Percentiles rank a stretch among this genome's conserved stretches.
These are phyloP conservation scores for Penicillium sclerotiorum DNA, from an alignment of 2,329 filamentous ascomycete species.

Conservation along the genomic window DNA sequence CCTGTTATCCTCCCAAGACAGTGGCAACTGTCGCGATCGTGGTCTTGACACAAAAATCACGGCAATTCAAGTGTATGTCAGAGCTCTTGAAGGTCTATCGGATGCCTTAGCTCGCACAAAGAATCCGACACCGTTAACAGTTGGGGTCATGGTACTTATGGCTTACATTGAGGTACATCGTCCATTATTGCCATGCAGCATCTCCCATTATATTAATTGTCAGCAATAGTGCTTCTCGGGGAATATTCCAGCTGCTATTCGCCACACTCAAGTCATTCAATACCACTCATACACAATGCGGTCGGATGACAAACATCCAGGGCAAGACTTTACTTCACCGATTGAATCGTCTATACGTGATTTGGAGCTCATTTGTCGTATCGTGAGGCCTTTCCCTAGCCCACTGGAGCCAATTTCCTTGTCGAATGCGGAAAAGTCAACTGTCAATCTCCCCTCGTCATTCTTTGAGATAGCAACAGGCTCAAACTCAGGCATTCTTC, in stretches of 20 bases:
- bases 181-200: background rate
- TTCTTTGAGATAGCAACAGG: background rate
- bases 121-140: slow-evolving; percentile 3
- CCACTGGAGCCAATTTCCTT: slow-evolving; percentile 2
- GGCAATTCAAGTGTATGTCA: slow-evolving; percentile 20
- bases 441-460: background rate
- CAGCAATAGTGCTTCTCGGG: slow-evolving; percentile 5
- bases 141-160: slow-evolving; percentile 12
- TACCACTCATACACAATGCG: slow-evolving; percentile 8
- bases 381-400: slow-evolving; percentile 15
- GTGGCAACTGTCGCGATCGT: slow-evolving; percentile 11
- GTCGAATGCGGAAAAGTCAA: slow-evolving; percentile 3
- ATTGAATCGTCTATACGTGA: slow-evolving; percentile 14
- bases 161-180: slow-evolving; percentile 14
- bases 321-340: background rate
- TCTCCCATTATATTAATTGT: background rate
- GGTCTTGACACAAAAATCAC: slow-evolving; percentile 21
- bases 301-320: background rate
- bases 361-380: slow-evolving; percentile 16
- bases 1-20: slow-evolving; percentile 16
- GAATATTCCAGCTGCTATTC: slow-evolving; percentile 13
- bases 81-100: slow-evolving; percentile 17
- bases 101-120: slow-evolving; percentile 2
- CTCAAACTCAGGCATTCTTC: slow-evolving; percentile 6
- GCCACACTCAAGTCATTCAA: slow-evolving; percentile 10